Base-by-base conservation (phyloP, 2,329 filamentous ascomycete genomes). In the Hymenoscyphus repandus region DNA sequence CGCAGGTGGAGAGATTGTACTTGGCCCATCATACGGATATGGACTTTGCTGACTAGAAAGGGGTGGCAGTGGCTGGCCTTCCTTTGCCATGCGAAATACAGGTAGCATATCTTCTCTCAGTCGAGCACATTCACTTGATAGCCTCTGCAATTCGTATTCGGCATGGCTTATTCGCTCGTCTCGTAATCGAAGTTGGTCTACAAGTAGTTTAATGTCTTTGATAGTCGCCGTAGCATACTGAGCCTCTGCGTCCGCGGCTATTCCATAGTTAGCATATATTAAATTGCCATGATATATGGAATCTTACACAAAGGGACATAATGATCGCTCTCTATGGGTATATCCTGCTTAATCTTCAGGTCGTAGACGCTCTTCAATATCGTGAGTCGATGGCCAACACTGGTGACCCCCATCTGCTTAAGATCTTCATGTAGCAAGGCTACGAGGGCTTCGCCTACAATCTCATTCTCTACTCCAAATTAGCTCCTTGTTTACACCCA, bases 301-400 rank as follows among this genome's bases (percentile, higher is more conserved):
- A 17, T 75, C 87, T 63, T 84, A 96, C 91, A 93, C 45, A 93
- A 75, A 34, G 93, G 93, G 46, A 96, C 80, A 68, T 96, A 99
- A 69, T 97, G 89, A 63, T 96, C 92, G 55, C 86, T 85, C 66
- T 97, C 92, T 62, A 96, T 80, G 13, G 89, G 86, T 53, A 97
- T 82, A 62, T 95, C 90, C 65, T 96, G 91, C 58, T 90, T 90
- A 68, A 92, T 86, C 73, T 99, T 99, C 65, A 93, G 85, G 65
- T 97, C 91, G 72, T 96, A 97, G 49, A 97, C 90, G 63, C 85
- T 91, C 73, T 96, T 97, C 52, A 99, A 78, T 51, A 99, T 95
- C 18, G 90, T 95, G 62, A 99, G 76, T 53, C 93, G 85, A 72
- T 99, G 93, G 37, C 93, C 93, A 43, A 96, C 90, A 71, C 92